Conservation (phyloP, 2,329 filamentous ascomycete species). For the Aspergillus pseudotamarii region DNA sequence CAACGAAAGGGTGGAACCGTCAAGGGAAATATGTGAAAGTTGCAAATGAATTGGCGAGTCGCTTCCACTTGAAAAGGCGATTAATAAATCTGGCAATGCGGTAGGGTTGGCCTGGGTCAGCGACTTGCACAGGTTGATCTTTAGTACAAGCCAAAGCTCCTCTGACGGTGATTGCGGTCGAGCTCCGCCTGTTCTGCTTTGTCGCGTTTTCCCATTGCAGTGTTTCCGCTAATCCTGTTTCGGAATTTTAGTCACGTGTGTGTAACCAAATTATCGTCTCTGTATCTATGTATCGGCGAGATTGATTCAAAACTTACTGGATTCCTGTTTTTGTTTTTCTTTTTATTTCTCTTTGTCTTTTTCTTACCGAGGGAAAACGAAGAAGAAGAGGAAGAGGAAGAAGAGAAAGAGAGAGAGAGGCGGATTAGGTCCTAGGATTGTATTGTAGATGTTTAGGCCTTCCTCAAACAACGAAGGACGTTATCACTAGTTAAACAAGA, state of each 20-base stretch:
- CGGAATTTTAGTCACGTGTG: conserved; percentile 28
- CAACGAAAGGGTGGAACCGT: conserved; percentile 16
- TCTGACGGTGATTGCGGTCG: conserved; percentile 27
- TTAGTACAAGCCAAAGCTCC: conserved; percentile 16
- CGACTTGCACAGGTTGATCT: not conserved
- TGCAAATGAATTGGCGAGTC: conserved; percentile 2
- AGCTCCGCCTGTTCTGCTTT: conserved; percentile 25
- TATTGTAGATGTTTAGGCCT: not conserved
- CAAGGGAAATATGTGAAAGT: not conserved
- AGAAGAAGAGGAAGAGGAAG: not conserved
- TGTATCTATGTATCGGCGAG: too few relatives aligned
- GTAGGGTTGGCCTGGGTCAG: too few relatives aligned
- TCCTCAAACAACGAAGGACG: not conserved
- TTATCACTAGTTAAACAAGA: not conserved
- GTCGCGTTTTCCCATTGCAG: conserved; percentile 33
- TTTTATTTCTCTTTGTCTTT: not conserved
- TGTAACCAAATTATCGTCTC: not conserved
- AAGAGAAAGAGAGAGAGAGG: not conserved
- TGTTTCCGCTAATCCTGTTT: conserved; percentile 31
- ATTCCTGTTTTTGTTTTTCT: not conserved
- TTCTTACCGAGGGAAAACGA: not conserved
- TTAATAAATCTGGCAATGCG: not conserved
- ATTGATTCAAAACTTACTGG: not conserved
- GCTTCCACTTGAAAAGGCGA: not conserved
- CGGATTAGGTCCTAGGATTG: not conserved